Evolutionary conservation across 305 asterid genomes (phyloP).

Genomic region (Nicotiana rustica): DNA sequence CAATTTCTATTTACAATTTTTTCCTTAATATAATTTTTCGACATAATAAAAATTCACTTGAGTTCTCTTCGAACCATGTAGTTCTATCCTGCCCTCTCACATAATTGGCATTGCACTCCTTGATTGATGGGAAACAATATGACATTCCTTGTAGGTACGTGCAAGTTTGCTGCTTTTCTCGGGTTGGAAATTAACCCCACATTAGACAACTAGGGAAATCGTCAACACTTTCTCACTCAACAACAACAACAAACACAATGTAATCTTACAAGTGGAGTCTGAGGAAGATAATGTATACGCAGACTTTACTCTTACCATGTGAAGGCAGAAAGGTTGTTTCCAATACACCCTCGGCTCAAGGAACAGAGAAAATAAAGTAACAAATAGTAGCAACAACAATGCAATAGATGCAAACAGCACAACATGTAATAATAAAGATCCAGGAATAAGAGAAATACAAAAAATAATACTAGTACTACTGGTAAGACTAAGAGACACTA

Average conservation of each 20-base stretch:
- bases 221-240: too few relatives aligned
- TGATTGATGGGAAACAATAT: not conserved
- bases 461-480: too few relatives aligned
- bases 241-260: too few relatives aligned
- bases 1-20: not conserved
- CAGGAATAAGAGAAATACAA: too few relatives aligned
- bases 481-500: too few relatives aligned
- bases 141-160: not conserved
- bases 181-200: not conserved
- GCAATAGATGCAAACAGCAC: too few relatives aligned
- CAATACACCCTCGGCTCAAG: accelerated
- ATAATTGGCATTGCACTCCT: not conserved
- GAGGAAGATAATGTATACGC: accelerated
- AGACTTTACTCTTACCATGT: too few relatives aligned
- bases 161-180: not conserved
- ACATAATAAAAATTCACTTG: not conserved
- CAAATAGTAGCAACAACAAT: too few relatives aligned
- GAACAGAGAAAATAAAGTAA: too few relatives aligned
- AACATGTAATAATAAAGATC: too few relatives aligned
- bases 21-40: not conserved
- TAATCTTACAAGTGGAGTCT: accelerated
- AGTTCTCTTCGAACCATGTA: not conserved
- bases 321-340: accelerated
- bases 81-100: not conserved
- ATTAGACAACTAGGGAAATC: not conserved